Conservation (phyloP, 2,329 filamentous ascomycete species). For the Botrytis fabae region DNA sequence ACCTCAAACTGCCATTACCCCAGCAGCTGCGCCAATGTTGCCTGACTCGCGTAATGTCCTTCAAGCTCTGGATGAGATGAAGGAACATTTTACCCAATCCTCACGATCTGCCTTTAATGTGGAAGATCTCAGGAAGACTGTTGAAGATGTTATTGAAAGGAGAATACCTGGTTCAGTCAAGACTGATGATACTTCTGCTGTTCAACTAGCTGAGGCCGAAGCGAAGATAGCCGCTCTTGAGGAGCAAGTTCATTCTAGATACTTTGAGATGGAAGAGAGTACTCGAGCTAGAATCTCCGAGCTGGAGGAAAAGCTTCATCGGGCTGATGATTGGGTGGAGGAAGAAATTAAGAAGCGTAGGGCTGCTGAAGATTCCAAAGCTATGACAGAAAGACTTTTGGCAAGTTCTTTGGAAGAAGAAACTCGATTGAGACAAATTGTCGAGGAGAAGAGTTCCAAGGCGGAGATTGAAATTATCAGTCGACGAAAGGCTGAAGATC, state of each 20-base stretch:
- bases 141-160: conserved; percentile 62
- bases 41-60: conserved; percentile 52
- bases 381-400: conserved; percentile 48
- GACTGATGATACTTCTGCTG: conserved; percentile 43
- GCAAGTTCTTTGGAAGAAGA: conserved; percentile 69
- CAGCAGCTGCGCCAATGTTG: conserved; percentile 33
- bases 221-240: conserved; percentile 55
- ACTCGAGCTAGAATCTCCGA: conserved; percentile 51
- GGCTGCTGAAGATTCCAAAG: conserved; percentile 69
- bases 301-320: conserved; percentile 66
- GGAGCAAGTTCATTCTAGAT: conserved; percentile 55
- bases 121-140: conserved; percentile 59
- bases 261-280: conserved; percentile 45
- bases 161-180: conserved; percentile 54
- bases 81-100: conserved; percentile 52
- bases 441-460: conserved; percentile 58
- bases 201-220: conserved; percentile 26
- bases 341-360: conserved; percentile 62
- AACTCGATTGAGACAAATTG: conserved; percentile 61
- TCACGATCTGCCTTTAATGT: conserved; percentile 48
- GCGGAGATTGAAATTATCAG: conserved; percentile 63
- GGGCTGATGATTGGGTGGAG: conserved; percentile 63
- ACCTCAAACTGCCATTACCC: conserved; percentile 36
- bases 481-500: conserved; percentile 70
- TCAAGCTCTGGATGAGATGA: conserved; percentile 66